Percentiles rank a stretch among this genome's conserved stretches.
These are phyloP conservation scores for Fagus sylvatica DNA, from an alignment of 306 rosid genomes.

Conservation along the genomic window DNA sequence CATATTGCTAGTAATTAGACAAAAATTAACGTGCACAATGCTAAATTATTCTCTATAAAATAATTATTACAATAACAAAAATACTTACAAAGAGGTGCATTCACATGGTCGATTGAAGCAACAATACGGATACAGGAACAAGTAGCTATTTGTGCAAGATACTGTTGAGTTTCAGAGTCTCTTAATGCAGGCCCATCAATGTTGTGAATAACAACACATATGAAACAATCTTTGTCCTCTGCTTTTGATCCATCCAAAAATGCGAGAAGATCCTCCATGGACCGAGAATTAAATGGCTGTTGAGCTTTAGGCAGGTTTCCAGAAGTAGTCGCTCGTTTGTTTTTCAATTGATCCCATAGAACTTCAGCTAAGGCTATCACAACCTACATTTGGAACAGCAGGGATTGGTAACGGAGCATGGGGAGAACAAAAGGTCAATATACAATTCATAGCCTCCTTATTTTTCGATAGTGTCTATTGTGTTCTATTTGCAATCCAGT, in stretches of 20 bases:
- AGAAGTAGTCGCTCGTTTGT: constrained; percentile 36
- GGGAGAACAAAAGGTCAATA: constrained; percentile 13
- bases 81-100: constrained; percentile 79
- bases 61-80: background rate
- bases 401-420: background rate
- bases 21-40: constrained; percentile 1
- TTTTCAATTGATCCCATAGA: constrained; percentile 68
- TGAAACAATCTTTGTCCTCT: constrained; percentile 47
- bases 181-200: constrained; percentile 92
- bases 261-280: constrained; percentile 78
- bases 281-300: constrained; percentile 61
- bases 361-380: constrained; percentile 70
- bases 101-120: constrained; percentile 86
- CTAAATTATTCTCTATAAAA: constrained; percentile 14
- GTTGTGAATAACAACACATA: constrained; percentile 76
- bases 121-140: constrained; percentile 68
- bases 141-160: constrained; percentile 75
- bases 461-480: background rate
- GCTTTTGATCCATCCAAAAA: constrained; percentile 59
- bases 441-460: background rate
- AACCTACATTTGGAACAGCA: constrained; percentile 49
- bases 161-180: constrained; percentile 78
- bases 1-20: background rate
- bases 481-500: background rate
- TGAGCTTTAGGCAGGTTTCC: constrained; percentile 48